Evolutionary conservation across 148 eudicot genomes (phyloP).

Genomic region (Rhododendron griersonianum): DNA sequence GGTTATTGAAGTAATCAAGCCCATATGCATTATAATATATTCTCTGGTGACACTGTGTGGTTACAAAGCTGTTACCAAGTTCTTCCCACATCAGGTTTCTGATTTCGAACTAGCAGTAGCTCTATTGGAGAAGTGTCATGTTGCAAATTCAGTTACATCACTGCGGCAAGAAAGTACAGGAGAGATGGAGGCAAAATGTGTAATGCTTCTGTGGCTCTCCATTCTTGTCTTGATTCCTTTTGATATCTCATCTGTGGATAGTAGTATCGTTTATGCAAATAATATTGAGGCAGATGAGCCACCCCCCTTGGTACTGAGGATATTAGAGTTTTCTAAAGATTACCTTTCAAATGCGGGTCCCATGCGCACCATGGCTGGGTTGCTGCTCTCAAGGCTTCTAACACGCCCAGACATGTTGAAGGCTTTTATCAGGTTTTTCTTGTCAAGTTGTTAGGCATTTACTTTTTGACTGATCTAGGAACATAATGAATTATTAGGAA

Average conservation of each 20-base stretch:
- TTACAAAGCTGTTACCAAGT: conserved; percentile 87
- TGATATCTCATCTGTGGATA: conserved; percentile 87
- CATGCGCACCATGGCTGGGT: conserved; percentile 84
- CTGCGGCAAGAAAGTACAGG: conserved; percentile 95
- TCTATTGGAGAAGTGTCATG: conserved; percentile 81
- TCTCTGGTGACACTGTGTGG: conserved; percentile 92
- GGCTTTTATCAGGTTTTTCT: conserved; percentile 70
- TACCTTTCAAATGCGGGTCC: conserved; percentile 94
- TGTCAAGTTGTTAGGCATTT: conserved; percentile 1
- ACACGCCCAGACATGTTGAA: conserved; percentile 92
- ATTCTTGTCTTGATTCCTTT: conserved; percentile 93
- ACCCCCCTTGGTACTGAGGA: conserved; percentile 75
- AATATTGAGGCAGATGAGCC: conserved; percentile 48
- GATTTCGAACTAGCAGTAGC: conserved; percentile 91
- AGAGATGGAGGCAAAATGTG: conserved; percentile 96
- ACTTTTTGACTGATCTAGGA: neutral
- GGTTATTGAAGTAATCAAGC: conserved; percentile 71
- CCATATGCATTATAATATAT: conserved; percentile 69
- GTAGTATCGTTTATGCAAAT: conserved; percentile 53
- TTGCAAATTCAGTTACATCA: conserved; percentile 41
- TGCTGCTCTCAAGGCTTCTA: conserved; percentile 82
- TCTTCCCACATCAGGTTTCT: conserved; percentile 97
- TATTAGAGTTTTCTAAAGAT: conserved; percentile 69
- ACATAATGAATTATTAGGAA: neutral
- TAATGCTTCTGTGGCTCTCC: conserved; percentile 81